A percentile compares a stretch with the other conserved stretches of the same genome.
Conservation (phyloP, 306 rosid genomes). For the Lablab purpureus region DNA sequence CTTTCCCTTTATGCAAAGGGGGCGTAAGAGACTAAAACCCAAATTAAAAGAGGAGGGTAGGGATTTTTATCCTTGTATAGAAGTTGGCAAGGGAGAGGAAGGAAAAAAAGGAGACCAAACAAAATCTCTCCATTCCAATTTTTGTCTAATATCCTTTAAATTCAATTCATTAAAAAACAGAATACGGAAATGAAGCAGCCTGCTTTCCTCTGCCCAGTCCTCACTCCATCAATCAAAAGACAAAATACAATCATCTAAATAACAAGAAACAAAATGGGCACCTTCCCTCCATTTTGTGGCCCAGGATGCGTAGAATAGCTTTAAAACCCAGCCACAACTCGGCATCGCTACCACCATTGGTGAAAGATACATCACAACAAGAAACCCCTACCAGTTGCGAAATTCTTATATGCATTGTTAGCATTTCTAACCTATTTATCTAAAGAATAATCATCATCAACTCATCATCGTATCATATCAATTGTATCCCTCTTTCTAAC, state of each 20-base stretch:
- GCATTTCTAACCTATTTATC: not conserved
- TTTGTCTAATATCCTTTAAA: not conserved
- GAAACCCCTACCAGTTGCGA: slow-evolving; percentile 13
- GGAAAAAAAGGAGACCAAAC: no score
- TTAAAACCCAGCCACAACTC: not conserved
- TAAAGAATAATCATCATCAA: not conserved
- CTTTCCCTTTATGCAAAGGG: no score
- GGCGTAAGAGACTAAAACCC: not conserved
- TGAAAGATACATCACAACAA: not conserved
- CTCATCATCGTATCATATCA: not conserved
- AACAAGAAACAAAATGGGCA: not conserved
- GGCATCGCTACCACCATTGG: slow-evolving; percentile 1
- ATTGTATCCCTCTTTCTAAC: not conserved
- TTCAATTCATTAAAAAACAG: not conserved
- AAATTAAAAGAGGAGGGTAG: not conserved
- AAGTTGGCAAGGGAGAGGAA: not conserved
- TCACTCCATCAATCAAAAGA: slow-evolving; percentile 15
- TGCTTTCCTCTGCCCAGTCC: not conserved
- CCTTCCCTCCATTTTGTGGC: not conserved
- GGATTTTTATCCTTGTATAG: not conserved
- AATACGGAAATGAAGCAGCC: not conserved
- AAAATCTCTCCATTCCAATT: not conserved
- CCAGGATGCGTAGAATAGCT: not conserved
- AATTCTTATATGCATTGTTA: not conserved
- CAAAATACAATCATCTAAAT: slow-evolving; percentile 1